Evolutionary conservation across 2,329 filamentous ascomycete genomes (phyloP).

Genomic region (Didymella exigua): DNA sequence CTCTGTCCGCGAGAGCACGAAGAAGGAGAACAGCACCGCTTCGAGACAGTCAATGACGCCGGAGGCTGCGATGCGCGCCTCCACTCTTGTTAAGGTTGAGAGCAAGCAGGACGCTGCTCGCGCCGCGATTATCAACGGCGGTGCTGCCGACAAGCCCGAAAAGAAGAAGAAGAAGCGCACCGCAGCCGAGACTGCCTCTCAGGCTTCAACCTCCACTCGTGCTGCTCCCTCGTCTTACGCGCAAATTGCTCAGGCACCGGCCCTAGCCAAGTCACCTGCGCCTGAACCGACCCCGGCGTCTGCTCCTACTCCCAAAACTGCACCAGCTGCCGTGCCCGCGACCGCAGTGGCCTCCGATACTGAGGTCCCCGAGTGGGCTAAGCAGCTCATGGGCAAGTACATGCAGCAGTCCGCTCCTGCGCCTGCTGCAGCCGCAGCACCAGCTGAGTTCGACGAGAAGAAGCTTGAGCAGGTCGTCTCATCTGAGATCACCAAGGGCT

Average conservation of each 20-base stretch:
- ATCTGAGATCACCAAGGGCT: conserved; percentile 54
- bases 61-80: conserved; percentile 48
- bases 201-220: conserved; percentile 43
- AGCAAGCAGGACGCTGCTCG: conserved; percentile 50
- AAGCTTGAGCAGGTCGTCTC: conserved; percentile 58
- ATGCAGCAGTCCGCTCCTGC: conserved; percentile 27
- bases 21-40: conserved; percentile 43
- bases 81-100: conserved; percentile 50
- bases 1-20: conserved; percentile 44
- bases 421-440: conserved; percentile 17
- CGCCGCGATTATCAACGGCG: conserved; percentile 49
- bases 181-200: conserved; percentile 54
- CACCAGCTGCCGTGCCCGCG: conserved; percentile 17
- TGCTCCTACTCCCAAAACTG: background rate
- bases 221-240: conserved; percentile 49
- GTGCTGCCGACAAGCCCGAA: conserved; percentile 48
- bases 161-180: conserved; percentile 73
- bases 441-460: conserved; percentile 56
- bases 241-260: conserved; percentile 46
- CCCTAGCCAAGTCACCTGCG: conserved; percentile 40
- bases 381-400: conserved; percentile 41
- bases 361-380: conserved; percentile 47
- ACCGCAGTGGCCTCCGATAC: conserved; percentile 25
- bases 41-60: conserved; percentile 45
- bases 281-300: conserved; percentile 19